Evolutionary conservation across 179 eudicot species (phyloP).

Genomic region (Nepenthes alata): DNA sequence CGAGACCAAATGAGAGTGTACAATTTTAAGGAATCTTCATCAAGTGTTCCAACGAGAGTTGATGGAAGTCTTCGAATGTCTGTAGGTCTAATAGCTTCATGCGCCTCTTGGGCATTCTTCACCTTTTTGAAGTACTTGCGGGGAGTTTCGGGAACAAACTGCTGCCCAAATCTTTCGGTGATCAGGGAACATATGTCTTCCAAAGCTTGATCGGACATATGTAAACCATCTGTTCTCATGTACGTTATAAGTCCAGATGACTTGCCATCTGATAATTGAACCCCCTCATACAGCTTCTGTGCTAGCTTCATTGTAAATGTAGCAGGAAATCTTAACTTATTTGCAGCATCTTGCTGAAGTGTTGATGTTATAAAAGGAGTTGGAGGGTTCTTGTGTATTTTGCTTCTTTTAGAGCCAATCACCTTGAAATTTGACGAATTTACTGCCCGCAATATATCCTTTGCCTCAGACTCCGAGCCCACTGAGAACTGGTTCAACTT

Average conservation of each 20-base stretch:
- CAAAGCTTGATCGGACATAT: constrained; percentile 68
- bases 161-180: constrained; percentile 52
- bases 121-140: constrained; percentile 75
- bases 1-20: constrained; percentile 91
- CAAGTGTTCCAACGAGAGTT: constrained; percentile 46
- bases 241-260: constrained; percentile 78
- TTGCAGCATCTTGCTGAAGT: constrained; percentile 98
- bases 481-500: constrained; percentile 64
- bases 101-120: constrained; percentile 98
- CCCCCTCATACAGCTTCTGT: constrained; percentile 90
- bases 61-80: constrained; percentile 67
- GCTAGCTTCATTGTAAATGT: constrained; percentile 82
- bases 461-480: constrained; percentile 48
- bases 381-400: constrained; percentile 53
- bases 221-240: constrained; percentile 88
- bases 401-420: constrained; percentile 39
- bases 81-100: constrained; percentile 96
- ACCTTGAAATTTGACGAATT: constrained; percentile 49
- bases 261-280: constrained; percentile 48
- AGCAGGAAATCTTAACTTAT: constrained; percentile 57
- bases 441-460: constrained; percentile 35
- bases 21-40: constrained; percentile 68
- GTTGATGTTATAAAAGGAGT: constrained; percentile 84
- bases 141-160: constrained; percentile 35
- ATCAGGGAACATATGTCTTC: constrained; percentile 50